phyloP scores from a whole-genome alignment of 2,329 filamentous ascomycete genomes.

The Penicillium aurantiogriseum region DNA sequence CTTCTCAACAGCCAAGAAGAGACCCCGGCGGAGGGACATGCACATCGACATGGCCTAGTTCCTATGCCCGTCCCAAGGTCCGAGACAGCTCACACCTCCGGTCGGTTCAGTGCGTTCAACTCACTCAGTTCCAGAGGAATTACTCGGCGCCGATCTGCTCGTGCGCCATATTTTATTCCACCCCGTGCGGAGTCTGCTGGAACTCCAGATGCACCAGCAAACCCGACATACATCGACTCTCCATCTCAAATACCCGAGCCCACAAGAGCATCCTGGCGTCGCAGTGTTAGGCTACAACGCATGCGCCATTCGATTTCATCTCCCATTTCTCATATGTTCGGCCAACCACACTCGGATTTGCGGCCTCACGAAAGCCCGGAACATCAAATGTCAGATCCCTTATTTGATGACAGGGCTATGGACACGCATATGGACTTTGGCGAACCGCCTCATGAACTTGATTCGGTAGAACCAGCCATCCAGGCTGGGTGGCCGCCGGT shows the following conservation, averaged over 20 bases:
- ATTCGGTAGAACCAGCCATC: conserved; percentile 43
- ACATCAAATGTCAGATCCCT: conserved; percentile 30
- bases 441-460: conserved; percentile 40
- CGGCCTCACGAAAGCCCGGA: conserved; percentile 29
- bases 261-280: conserved; percentile 39
- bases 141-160: conserved; percentile 40
- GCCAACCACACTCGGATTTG: conserved; percentile 32
- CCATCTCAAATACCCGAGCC: conserved; percentile 29
- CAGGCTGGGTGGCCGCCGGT: conserved; percentile 30
- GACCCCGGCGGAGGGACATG: conserved; percentile 46
- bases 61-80: conserved; percentile 39
- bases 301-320: conserved; percentile 46
- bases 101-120: conserved; percentile 43
- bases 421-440: conserved; percentile 44
- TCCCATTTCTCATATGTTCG: conserved; percentile 47
- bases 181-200: conserved; percentile 34
- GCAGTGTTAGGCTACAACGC: conserved; percentile 42
- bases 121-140: conserved; percentile 41
- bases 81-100: conserved; percentile 33
- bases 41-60: conserved; percentile 45
- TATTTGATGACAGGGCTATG: conserved; percentile 30
- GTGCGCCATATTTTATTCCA: conserved; percentile 42
- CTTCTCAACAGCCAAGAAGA: conserved; percentile 48
- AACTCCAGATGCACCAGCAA: conserved; percentile 30
- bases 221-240: conserved; percentile 29